Evolutionary conservation across 2,329 filamentous ascomycete genomes (phyloP), one percentile per base, ranked within the genome.

Genomic region (Fusarium setosum): DNA sequence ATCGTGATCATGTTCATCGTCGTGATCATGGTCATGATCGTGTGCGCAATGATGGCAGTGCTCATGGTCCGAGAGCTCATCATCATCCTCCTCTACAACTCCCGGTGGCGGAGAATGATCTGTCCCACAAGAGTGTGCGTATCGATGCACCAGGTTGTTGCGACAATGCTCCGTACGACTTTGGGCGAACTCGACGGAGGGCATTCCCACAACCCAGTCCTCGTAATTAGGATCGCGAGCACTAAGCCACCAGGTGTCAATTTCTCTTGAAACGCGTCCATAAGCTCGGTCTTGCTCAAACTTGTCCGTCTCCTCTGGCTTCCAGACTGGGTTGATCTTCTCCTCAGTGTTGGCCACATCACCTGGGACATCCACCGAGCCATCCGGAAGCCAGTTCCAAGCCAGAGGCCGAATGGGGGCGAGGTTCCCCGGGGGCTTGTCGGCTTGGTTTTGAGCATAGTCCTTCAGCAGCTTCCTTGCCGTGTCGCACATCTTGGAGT

Each of bases 161-260:
- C 86, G 87, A 75, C 86, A 89, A 65, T 85, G 82, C 61, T 86
- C 83, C 6, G 86, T 85, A 32, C 86, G 80, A 47, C 82, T 81
- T 64, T 86, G 83, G 1, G 88, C 88, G 65, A 85, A 84, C 58
- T 88, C 86, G 17, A 89, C 83, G 3, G 85, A 83, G 4, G 86
- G 87, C 85, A 90, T 89, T 2, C 80, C 80, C 1, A 86, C 81
- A 26, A 84, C 81, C 83, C 86, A 88, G 20, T 84, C 83, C 37
- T 86, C 85, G 59, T 85, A 85, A 68, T 89, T 90, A 3, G 84
- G 84, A 61, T 89, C 86, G 37, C 87, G 82, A 38, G 85, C 85
- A 45, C 82, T 82, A 41, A 86, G 80, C 87, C 88, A 90, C 88
- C 88, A 90, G 3, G 82, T 82, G 71, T 90, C 88, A 49, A 90